Base-by-base conservation (phyloP, 2,329 filamentous ascomycete species). In the Talaromyces funiculosus region DNA sequence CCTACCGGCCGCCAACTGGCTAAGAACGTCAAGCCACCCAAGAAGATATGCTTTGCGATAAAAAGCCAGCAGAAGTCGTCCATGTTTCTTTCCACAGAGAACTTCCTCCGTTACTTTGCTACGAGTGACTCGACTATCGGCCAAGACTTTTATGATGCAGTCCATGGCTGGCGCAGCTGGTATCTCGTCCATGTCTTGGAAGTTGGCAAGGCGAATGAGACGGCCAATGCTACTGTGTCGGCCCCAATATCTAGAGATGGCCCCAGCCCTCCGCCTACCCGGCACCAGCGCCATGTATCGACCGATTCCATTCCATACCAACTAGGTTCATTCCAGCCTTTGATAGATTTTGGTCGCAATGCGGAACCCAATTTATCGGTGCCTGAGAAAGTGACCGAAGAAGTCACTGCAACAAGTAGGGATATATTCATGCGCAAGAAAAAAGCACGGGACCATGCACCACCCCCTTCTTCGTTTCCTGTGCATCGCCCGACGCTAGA, bases 71-170 rank as follows among this genome's bases (percentile, higher is more conserved):
- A 96, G 70, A 96, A 93, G 74, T 88, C 88, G 0, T 86, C 84
- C 61, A 86, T 96, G 68, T 97, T 97, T 69, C 78, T 91, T 58
- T 87, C 88, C 58, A 89, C 87, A 3, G 86, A 90, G 56, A 93
- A 93, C 66, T 97, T 91, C 70, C 89, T 96, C 3, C 93, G 97
- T 70, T 96, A 93, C 75, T 96, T 97, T 76, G 88, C 86, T 61
- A 90, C 89, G 1, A 90, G 90, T 47, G 90, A 97, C 67, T 77
- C 82, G 4, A 72, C 78, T 1, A 74, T 86, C 0, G 90, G 90
- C 0, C 81, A 82, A n/a, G 77, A 79, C 14, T 96, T 93, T 75
- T 86, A 89, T 68, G 79, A 82, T 16, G 81, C 82, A 24, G 81
- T 96, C 1, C 91, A 96, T 63, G 78, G 77, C 40, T 97, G 92